Evolutionary conservation across 2,329 filamentous ascomycete species (phyloP).

Genomic region (Colletotrichum spaethianum): DNA sequence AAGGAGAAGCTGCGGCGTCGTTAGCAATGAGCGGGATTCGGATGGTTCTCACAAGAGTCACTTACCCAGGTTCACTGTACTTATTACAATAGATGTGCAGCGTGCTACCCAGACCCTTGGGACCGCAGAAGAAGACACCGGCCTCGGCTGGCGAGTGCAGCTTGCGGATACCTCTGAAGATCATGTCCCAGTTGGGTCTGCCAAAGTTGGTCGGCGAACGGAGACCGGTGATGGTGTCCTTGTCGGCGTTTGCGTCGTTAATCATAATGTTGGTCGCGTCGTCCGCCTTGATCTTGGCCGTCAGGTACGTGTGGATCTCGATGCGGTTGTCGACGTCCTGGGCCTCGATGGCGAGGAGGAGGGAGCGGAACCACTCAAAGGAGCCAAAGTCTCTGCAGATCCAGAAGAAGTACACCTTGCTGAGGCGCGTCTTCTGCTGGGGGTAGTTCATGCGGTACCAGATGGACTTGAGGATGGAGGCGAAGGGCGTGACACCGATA

Average conservation of each 20-base stretch:
- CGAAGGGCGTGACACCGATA: constrained; percentile 90
- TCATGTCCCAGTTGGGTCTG: constrained; percentile 91
- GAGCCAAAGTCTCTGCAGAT: constrained; percentile 90
- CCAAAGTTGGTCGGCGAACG: constrained; percentile 89
- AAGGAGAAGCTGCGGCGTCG: constrained; percentile 68
- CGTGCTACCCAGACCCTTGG: constrained; percentile 82
- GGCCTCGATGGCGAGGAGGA: constrained; percentile 87
- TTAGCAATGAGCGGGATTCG: constrained; percentile 30
- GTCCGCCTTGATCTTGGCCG: constrained; percentile 87
- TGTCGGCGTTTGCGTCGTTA: constrained; percentile 87
- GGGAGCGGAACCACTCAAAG: constrained; percentile 90
- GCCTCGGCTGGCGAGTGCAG: constrained; percentile 81
- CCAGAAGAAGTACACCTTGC: constrained; percentile 96
- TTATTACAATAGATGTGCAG: constrained; percentile 90
- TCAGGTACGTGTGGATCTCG: constrained; percentile 91
- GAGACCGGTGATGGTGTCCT: constrained; percentile 87
- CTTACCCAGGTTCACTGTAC: constrained; percentile 86
- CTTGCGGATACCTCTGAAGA: constrained; percentile 87
- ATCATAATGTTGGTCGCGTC: constrained; percentile 95
- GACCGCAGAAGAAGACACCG: constrained; percentile 89
- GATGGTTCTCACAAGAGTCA: constrained; percentile 39
- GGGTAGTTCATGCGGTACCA: constrained; percentile 96
- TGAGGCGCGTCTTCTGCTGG: constrained; percentile 81
- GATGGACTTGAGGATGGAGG: constrained; percentile 89
- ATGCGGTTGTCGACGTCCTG: constrained; percentile 88